These are phyloP conservation scores for Hypoxylon rickii DNA, from an alignment of 495 filamentous ascomycete species.

Conservation along the genomic window DNA sequence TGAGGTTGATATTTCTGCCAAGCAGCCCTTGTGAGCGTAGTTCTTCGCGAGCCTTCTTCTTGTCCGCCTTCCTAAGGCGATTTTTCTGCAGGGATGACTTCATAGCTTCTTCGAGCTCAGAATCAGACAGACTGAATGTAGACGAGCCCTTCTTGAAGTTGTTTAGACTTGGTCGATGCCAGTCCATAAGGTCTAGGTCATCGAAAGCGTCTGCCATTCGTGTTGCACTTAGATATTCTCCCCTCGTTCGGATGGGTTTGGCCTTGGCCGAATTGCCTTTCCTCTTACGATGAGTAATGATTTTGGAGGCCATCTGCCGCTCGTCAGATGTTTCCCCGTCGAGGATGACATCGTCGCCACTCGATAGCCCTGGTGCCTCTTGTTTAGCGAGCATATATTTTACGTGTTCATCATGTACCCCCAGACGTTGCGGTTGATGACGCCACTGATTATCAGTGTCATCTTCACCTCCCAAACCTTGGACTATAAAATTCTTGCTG, in stretches of 20 bases:
- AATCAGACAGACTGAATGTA: constrained; percentile 67
- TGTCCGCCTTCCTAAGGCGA: constrained; percentile 76
- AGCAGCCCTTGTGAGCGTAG: constrained; percentile 79
- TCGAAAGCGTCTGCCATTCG: constrained; percentile 75
- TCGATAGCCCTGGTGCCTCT: constrained; percentile 67
- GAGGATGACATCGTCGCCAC: constrained; percentile 60
- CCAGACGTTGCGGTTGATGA: constrained; percentile 35
- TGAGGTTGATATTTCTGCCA: constrained; percentile 63
- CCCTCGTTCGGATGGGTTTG: constrained; percentile 27
- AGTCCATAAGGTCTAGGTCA: constrained; percentile 83
- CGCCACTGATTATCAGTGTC: constrained; percentile 40
- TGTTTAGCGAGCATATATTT: constrained; percentile 66
- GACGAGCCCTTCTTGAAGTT: constrained; percentile 47
- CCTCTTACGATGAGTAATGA: constrained; percentile 24
- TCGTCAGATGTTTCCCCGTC: constrained; percentile 26
- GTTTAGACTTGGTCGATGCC: constrained; percentile 60
- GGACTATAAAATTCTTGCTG: constrained; percentile 24
- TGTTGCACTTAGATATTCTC: constrained; percentile 61
- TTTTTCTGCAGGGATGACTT: constrained; percentile 72
- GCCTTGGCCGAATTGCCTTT: constrained; percentile 32
- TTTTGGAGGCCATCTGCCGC: constrained; percentile 14
- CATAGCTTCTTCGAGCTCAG: constrained; percentile 69
- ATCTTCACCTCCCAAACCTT: constrained; percentile 26
- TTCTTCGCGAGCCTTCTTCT: constrained; percentile 78
- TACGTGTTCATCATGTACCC: constrained; percentile 59